A percentile compares a stretch with the other conserved stretches of the same genome.
These are phyloP conservation scores for Silene vulgaris DNA, from an alignment of 179 eudicot genomes.

Conservation along the genomic window DNA sequence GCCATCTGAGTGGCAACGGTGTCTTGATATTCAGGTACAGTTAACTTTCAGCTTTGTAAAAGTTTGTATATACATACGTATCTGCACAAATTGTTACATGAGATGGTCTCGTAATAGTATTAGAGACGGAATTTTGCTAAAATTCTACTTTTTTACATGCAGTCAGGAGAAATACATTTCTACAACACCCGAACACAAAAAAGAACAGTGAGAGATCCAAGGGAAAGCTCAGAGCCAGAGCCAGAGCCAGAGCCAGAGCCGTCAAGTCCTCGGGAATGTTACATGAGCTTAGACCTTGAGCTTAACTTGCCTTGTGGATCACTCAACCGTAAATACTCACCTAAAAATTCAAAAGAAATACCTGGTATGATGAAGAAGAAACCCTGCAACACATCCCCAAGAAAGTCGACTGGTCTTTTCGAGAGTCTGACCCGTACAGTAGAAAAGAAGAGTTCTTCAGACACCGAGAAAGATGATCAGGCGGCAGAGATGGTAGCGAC, in stretches of 20 bases:
- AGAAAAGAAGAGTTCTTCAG: constrained; percentile 17
- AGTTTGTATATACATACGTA: no score
- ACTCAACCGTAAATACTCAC: constrained; percentile 16
- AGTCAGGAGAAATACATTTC: constrained; percentile 79
- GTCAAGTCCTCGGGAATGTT: constrained; percentile 26
- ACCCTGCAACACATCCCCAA: constrained; percentile 17
- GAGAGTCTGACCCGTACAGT: constrained; percentile 13
- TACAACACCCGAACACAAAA: constrained; percentile 69
- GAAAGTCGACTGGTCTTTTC: constrained; percentile 13
- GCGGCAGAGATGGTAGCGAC: constrained; percentile 71
- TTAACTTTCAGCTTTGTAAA: not conserved
- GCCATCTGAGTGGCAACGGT: constrained; percentile 74
- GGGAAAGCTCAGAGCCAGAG: constrained; percentile 23
- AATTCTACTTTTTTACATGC: constrained; percentile 25
- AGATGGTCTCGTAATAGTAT: not conserved
- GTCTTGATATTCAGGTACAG: constrained; percentile 72
- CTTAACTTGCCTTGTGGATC: constrained; percentile 76
- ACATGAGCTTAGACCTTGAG: constrained; percentile 82
- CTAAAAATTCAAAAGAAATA: constrained; percentile 15
- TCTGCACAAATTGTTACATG: not conserved
- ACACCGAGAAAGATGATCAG: constrained; percentile 22
- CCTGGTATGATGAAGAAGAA: constrained; percentile 12
- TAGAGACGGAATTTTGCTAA: not conserved
- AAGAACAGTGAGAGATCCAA: constrained; percentile 63
- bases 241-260: constrained; percentile 28